Evolutionary conservation across 176 grass and related monocot species (phyloP), one percentile per base, ranked within the genome.

Genomic region (Hsuehochloa calcarea): DNA sequence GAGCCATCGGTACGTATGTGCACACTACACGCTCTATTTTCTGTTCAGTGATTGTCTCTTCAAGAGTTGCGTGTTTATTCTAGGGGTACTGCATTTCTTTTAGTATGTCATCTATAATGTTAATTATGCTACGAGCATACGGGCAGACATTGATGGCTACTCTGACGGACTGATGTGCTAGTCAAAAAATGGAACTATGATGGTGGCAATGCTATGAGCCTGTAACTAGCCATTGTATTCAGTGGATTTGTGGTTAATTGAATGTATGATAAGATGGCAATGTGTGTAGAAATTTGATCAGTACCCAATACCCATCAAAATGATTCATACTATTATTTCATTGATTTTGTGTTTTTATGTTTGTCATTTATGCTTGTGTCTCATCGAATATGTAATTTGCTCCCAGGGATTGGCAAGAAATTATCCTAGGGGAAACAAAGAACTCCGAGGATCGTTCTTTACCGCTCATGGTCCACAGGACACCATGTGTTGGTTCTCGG

Each of bases 351-450:
- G 26, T 27, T 27, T 65, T 34, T 66, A 15, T 49, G 10, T 67
- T 66, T 68, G 45, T 16, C 35, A 1, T 52, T 37, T 38, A 51
- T 51, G 47, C 11, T 51, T 67, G 29, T 40, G 19, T 38, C 11
- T 25, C 31, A 23, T 4, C 12, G 0, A 14, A 52, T 68, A 52
- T 54, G 44, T 17, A 39, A 17, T 39, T 75, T 3, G 3, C 34
- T 38, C 50, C 12, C 74, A 98, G 96, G 84, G 68, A 35, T 56
- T 98, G 12, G 88, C 86, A 20, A 80, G 84, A 68, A 95, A 95
- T 82, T 98, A 95, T 55, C 96, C 96, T n/a, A 89, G 96, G 83
- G 96, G 96, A 11, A 58, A 95, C 80, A 95, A 77, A 87, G 96
- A 98, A 83, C 83, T 95, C 39, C 59, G 80, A 37, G 93, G 96